Evolutionary conservation across 2,329 filamentous ascomycete species (phyloP).

Genomic region (Calonectria fujianensis): DNA sequence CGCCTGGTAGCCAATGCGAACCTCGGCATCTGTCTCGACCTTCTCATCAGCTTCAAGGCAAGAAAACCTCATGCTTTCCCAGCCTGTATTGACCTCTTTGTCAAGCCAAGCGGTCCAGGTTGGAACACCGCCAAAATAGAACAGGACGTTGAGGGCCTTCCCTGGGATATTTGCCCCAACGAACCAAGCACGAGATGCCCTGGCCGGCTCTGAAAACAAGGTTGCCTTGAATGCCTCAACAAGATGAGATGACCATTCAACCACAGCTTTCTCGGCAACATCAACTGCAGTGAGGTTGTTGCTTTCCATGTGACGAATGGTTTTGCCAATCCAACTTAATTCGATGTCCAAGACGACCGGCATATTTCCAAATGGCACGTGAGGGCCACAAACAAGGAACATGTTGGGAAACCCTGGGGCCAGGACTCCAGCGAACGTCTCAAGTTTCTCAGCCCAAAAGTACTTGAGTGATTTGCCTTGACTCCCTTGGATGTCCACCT

Average conservation of each 20-base stretch:
- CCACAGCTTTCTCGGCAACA: constrained; percentile 21
- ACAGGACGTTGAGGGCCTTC: constrained; percentile 29
- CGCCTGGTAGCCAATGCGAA: background rate
- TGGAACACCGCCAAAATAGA: constrained; percentile 41
- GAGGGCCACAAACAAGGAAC: constrained; percentile 40
- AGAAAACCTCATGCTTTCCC: constrained; percentile 39
- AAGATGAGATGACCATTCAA: constrained; percentile 44
- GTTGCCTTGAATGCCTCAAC: constrained; percentile 58
- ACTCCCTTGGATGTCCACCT: constrained; percentile 35
- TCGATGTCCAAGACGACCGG: constrained; percentile 36
- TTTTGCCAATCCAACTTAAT: constrained; percentile 39
- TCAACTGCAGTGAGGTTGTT: constrained; percentile 31
- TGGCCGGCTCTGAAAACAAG: constrained; percentile 51
- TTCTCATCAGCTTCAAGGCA: background rate
- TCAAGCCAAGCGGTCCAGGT: constrained; percentile 39
- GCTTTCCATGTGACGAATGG: constrained; percentile 22
- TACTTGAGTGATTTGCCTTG: constrained; percentile 28
- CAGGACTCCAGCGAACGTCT: constrained; percentile 37
- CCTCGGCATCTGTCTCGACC: background rate
- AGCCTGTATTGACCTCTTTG: constrained; percentile 15
- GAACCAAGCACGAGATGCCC: constrained; percentile 34
- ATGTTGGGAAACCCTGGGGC: constrained; percentile 41
- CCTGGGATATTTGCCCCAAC: constrained; percentile 43
- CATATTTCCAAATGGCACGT: constrained; percentile 41
- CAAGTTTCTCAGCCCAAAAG: constrained; percentile 33